phyloP scores from a whole-genome alignment of 176 grass and related monocot genomes.

The Avena sativa region DNA sequence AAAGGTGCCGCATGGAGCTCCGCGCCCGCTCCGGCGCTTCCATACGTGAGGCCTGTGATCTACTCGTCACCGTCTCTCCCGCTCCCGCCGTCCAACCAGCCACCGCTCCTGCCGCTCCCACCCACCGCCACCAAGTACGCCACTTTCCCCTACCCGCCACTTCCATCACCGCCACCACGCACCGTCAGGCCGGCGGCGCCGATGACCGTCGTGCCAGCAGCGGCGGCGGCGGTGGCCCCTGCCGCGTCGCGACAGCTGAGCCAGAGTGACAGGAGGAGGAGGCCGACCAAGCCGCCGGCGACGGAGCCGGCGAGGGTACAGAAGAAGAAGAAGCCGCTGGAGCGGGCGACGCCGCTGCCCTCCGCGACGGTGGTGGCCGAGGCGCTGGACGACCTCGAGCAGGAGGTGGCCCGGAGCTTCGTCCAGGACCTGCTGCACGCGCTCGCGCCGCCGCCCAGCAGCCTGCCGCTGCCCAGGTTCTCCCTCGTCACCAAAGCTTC shows the following conservation, averaged over 20 bases:
- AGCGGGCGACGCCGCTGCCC: conserved; percentile 61
- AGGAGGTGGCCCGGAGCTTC: conserved; percentile 51
- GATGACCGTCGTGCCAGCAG: too few species aligned
- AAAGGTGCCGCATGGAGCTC: conserved; percentile 46
- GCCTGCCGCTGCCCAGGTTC: conserved; percentile 72
- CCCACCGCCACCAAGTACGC: conserved; percentile 42
- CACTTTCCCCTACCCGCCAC: conserved; percentile 31
- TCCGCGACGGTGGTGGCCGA: conserved; percentile 36
- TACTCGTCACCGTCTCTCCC: conserved; percentile 57
- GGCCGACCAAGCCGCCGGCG: conserved; percentile 44
- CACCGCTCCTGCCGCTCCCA: conserved; percentile 70
- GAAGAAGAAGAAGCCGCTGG: conserved; percentile 58
- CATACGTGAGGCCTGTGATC: conserved; percentile 20
- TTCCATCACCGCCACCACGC: not conserved
- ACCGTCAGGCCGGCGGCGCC: not conserved
- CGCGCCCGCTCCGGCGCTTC: not conserved
- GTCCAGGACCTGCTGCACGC: conserved; percentile 57
- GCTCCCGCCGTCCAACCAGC: conserved; percentile 56
- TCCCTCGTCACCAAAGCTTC: conserved; percentile 45
- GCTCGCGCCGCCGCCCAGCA: conserved; percentile 69
- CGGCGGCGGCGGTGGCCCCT: not conserved
- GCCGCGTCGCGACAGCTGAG: conserved; percentile 5
- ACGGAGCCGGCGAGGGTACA: not conserved
- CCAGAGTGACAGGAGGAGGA: conserved; percentile 51
- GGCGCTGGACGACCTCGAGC: conserved; percentile 65